Evolutionary conservation across 208 protist genomes (phyloP).

Genomic region (Strigomonas culicis): DNA sequence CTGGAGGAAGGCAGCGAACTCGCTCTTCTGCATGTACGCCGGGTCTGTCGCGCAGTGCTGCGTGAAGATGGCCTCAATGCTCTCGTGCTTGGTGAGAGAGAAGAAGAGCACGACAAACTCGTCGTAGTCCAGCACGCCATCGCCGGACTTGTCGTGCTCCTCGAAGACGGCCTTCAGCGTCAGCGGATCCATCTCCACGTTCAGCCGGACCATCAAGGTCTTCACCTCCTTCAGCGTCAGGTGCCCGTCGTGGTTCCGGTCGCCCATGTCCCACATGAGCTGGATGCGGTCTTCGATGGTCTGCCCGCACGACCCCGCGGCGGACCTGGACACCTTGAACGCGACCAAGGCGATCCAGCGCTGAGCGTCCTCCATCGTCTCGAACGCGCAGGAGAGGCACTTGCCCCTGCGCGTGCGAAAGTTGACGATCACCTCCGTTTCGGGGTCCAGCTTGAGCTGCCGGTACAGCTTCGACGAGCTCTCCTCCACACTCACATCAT

Average conservation of each 20-base stretch:
- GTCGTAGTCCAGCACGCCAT: slow-evolving; percentile 37
- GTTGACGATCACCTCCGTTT: slow-evolving; percentile 40
- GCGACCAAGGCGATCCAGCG: slow-evolving; percentile 42
- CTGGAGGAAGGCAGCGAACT: slow-evolving; percentile 39
- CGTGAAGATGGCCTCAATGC: slow-evolving; percentile 34
- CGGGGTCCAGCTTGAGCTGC: slow-evolving; percentile 25
- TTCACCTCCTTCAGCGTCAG: slow-evolving; percentile 42
- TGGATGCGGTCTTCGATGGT: slow-evolving; percentile 31
- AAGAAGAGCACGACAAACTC: slow-evolving; percentile 54
- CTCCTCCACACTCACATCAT: slow-evolving; percentile 40
- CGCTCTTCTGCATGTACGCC: slow-evolving; percentile 27
- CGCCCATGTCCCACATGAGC: slow-evolving; percentile 38
- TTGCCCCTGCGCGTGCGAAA: slow-evolving; percentile 29
- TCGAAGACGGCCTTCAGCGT: slow-evolving; percentile 24
- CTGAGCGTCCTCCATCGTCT: slow-evolving; percentile 19
- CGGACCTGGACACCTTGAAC: slow-evolving; percentile 15
- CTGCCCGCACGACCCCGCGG: slow-evolving; percentile 5
- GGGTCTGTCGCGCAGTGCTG: slow-evolving; percentile 20
- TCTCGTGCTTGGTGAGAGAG: slow-evolving; percentile 29
- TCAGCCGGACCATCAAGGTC: slow-evolving; percentile 42
- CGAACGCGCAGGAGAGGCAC: slow-evolving; percentile 31
- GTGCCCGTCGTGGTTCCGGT: slow-evolving; percentile 42
- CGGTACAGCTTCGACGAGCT: slow-evolving; percentile 37
- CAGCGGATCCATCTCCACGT: slow-evolving; percentile 27
- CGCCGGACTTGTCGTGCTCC: slow-evolving; percentile 34